Base-by-base conservation (phyloP, 768 basidiomycete species). In the Suillus ampliporus region DNA sequence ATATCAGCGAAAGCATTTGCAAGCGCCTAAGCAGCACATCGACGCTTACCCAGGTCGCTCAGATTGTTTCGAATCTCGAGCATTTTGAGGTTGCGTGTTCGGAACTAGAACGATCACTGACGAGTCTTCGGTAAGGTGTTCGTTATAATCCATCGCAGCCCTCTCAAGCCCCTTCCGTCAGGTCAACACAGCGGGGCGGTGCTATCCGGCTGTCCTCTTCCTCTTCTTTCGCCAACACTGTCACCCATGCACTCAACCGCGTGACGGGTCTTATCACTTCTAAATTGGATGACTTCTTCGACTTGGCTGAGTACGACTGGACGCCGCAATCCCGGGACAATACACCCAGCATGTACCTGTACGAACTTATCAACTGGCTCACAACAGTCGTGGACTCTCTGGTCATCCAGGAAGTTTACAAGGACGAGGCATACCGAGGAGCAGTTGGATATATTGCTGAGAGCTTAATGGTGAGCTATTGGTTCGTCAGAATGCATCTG, bases 281-380 rank as follows among this genome's bases (percentile, higher is more conserved):
- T 23, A 99, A 99, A 73, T 87, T 99, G 8, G 93, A 97, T 70
- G 92, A 95, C 68, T 97, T 97, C 80, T 97, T 97, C 73, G 97
- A 94, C 63, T 82, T 97, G 47, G 91, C 96, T 5, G 94, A 97
- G 76, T 98, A 98, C 73, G 89, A 96, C 69, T 99, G 95, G 95
- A 91, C 89, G 40, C 91, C 94, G 10, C 79, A 81, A 38, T 74
- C 79, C 13, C 85, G 86, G 38, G 90, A 92, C 72, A 82, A 84
- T 62, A 87, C 87, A 40, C 94, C 96, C 48, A 96, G 94, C 84
- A 90, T 91, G 85, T 98, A 98, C 76, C 83, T 99, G 3, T 91
- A 94, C 73, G 97, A 98, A 74, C 86, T 99, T 69, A 86, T 97
- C 73, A 95, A 95, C 73, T 99, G 96, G 92, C 83, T 99, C 58